These are phyloP conservation scores for Asclepias syriaca DNA, from an alignment of 257 asterid species.

Conservation along the genomic window DNA sequence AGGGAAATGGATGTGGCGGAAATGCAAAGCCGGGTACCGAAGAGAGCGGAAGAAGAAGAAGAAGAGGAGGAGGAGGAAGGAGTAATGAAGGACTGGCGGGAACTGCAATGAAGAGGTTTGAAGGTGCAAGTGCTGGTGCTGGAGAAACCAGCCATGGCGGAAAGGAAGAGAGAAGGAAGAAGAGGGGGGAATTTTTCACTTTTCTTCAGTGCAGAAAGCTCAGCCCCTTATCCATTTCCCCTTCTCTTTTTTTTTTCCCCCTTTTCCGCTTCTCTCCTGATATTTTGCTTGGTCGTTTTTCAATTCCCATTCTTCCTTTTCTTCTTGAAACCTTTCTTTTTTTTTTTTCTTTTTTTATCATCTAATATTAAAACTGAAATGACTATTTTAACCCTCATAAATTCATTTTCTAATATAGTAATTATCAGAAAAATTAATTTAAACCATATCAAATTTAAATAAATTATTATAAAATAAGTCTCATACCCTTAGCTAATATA, in stretches of 20 bases:
- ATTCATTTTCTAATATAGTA: no score
- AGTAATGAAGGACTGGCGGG: constrained; percentile 21
- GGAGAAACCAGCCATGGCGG: constrained; percentile 85
- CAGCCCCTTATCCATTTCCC: constrained; percentile 28
- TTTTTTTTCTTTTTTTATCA: no score
- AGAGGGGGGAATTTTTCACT: neutral
- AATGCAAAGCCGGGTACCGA: constrained; percentile 29
- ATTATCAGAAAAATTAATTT: no score
- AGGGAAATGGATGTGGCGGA: constrained; percentile 18
- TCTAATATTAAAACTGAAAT: no score
- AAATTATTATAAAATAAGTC: no score
- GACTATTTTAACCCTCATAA: no score
- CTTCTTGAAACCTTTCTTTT: no score
- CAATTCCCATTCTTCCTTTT: no score
- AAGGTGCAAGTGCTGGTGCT: constrained; percentile 63
- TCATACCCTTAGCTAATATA: no score
- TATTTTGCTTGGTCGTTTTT: neutral
- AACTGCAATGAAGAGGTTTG: constrained; percentile 37
- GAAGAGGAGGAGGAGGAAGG: constrained; percentile 24
- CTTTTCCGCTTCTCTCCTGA: neutral
- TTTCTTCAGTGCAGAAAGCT: neutral
- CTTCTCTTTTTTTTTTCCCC: neutral
- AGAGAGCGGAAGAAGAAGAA: constrained; percentile 25
- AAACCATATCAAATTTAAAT: no score
- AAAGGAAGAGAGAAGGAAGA: constrained; percentile 7